A percentile compares a stretch with the other conserved stretches of the same genome.
These are phyloP conservation scores for Zymoseptoria passerinii DNA, from an alignment of 2,329 filamentous ascomycete genomes.

Conservation along the genomic window DNA sequence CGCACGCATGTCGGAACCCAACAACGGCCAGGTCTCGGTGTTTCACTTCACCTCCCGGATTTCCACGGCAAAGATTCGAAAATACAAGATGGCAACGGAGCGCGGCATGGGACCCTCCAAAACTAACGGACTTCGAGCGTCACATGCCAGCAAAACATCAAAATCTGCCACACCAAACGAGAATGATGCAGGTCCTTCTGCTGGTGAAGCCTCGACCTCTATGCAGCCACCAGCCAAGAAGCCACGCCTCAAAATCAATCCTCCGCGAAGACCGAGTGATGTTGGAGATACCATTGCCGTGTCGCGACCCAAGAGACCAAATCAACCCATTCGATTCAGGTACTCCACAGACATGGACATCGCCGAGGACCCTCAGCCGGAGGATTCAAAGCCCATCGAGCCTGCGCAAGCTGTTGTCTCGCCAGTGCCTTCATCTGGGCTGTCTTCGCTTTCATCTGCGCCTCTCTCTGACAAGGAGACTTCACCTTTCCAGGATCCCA, in stretches of 20 bases:
- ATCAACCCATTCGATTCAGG: slow-evolving; percentile 9
- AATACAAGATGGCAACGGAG: slow-evolving; percentile 22
- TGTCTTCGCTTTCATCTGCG: slow-evolving; percentile 19
- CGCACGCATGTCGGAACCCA: background rate
- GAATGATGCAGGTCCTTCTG: background rate
- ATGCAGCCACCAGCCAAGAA: slow-evolving; percentile 19
- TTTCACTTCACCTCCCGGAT: slow-evolving; percentile 25
- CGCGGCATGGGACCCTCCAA: slow-evolving; percentile 18
- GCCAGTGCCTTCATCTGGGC: slow-evolving; percentile 16
- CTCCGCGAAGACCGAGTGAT: slow-evolving; percentile 7
- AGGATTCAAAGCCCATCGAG: slow-evolving; percentile 3
- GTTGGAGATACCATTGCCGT: slow-evolving; percentile 19
- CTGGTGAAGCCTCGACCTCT: slow-evolving; percentile 4
- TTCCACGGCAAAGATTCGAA: slow-evolving; percentile 22
- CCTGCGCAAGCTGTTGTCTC: slow-evolving; percentile 1
- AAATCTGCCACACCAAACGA: background rate
- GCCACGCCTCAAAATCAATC: slow-evolving; percentile 23
- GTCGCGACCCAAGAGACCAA: slow-evolving; percentile 15
- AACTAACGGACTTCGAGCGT: background rate
- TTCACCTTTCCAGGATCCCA: slow-evolving; percentile 15
- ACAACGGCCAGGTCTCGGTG: slow-evolving; percentile 12
- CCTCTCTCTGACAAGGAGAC: slow-evolving; percentile 12
- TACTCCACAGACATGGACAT: slow-evolving; percentile 15
- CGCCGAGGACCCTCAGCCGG: slow-evolving; percentile 2
- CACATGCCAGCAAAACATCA: background rate